Base-by-base conservation (phyloP, 352 stramenopile genomes). In the Elongisporangium undulatum region DNA sequence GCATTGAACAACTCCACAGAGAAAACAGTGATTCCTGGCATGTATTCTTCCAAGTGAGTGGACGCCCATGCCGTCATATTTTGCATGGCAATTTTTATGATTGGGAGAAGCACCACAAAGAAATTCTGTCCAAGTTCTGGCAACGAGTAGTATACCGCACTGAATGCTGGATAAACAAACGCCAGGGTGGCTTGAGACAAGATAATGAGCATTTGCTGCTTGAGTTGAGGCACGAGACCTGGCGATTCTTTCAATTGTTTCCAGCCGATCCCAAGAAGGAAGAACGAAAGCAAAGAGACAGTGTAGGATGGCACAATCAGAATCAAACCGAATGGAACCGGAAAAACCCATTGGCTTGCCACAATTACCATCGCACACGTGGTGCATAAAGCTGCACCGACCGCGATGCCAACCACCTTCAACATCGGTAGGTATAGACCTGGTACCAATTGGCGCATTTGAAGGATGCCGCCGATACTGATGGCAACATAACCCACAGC, bases 1-100 rank as follows among this genome's bases (percentile, higher is more conserved):
- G 68, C 64, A 41, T 68, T 71, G 51, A 71, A 73, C 1, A 72
- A 7, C 17, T 71, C 70, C 8, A 71, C 54, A 2, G 61, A 63
- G 26, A 77, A 72, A 0, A 75, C 56, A 7, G 68, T 56, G 0
- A 58, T 54, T 19, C 48, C 51, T 2, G 62, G 60, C 10, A 74
- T 51, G 19, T 55, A 64, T 23, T 80, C 71, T 38, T 67, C 17
- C 10, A 71, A 55, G 52, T 77, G 57, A 0, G 53, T 51, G 0
- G 34, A 55, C 5, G 59, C 56, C 4, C 38, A 53, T 9, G 71
- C 61, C 0, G 58, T 56, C 17, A 66, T 48, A 12, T 75, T 71
- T 8, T 68, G 71, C 13, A 67, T 64, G 20, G 24, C 34, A 0
- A 79, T 60, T 17, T 45, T 45, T 10, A 45, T 45, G 12, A 45